phyloP scores from a whole-genome alignment of 2,329 filamentous ascomycete species.

The Dryadomyces quercus-mongolicae region DNA sequence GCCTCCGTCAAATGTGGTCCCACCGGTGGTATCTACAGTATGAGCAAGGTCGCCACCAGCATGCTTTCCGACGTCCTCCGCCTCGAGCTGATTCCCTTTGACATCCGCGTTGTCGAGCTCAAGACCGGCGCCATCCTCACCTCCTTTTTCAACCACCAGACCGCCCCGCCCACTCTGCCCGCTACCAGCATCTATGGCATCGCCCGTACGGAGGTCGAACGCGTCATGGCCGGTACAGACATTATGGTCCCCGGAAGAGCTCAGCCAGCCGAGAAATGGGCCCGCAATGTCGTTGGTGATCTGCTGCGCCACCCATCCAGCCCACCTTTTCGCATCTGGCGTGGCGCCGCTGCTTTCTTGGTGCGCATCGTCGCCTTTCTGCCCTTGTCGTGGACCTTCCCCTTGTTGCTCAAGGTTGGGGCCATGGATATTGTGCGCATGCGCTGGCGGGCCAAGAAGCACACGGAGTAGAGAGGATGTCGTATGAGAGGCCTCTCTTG shows the following conservation, averaged over 20 bases:
- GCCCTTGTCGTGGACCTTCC: not conserved
- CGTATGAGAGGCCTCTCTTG: too few species aligned
- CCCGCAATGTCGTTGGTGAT: not conserved
- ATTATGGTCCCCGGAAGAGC: not conserved
- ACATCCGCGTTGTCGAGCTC: constrained; percentile 16
- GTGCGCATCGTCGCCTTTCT: not conserved
- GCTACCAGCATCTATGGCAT: not conserved
- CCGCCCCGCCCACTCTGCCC: not conserved
- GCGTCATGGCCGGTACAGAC: not conserved
- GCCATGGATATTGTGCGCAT: not conserved
- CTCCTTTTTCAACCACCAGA: not conserved
- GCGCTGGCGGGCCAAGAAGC: not conserved
- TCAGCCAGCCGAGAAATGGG: not conserved
- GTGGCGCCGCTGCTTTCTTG: not conserved
- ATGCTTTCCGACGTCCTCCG: constrained; percentile 18
- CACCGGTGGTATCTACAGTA: constrained; percentile 11
- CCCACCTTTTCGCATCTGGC: not conserved
- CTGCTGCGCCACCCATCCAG: not conserved
- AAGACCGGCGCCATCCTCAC: constrained; percentile 2
- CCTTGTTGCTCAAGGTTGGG: not conserved
- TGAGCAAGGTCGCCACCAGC: constrained; percentile 18
- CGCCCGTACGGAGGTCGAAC: not conserved
- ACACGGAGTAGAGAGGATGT: not conserved
- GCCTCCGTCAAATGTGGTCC: constrained; percentile 5
- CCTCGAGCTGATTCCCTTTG: constrained; percentile 20